A percentile compares a stretch with the other conserved stretches of the same genome.
Conservation (phyloP, 2,329 filamentous ascomycete species). For the Exophiala sp. region DNA sequence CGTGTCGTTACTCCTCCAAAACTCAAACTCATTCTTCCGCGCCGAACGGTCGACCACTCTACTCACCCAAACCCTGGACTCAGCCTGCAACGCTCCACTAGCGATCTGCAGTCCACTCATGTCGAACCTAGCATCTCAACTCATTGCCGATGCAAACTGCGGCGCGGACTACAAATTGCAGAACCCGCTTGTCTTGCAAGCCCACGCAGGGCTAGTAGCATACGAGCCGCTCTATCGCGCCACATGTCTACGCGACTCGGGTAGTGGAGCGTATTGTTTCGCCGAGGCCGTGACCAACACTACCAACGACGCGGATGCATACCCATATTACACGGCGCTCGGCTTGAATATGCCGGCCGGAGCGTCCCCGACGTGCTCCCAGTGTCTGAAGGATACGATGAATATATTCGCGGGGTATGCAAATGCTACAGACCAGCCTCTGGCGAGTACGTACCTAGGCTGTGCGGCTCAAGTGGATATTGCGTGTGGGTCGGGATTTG, state of each 20-base stretch:
- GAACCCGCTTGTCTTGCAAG: slow-evolving; percentile 69
- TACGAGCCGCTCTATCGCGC: slow-evolving; percentile 78
- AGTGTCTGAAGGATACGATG: slow-evolving; percentile 79
- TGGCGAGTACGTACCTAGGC: slow-evolving; percentile 65
- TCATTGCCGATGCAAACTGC: slow-evolving; percentile 64
- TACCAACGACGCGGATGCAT: slow-evolving; percentile 66
- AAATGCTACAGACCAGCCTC: slow-evolving; percentile 60
- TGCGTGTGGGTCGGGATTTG: slow-evolving; percentile 55
- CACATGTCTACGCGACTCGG: slow-evolving; percentile 69
- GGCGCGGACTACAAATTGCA: slow-evolving; percentile 63
- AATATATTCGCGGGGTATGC: slow-evolving; percentile 69
- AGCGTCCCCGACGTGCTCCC: slow-evolving; percentile 69
- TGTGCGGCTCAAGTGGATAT: slow-evolving; percentile 73
- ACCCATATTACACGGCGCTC: slow-evolving; percentile 81
- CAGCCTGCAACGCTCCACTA: slow-evolving; percentile 67
- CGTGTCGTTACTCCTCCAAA: slow-evolving; percentile 79
- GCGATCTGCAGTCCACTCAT: slow-evolving; percentile 65
- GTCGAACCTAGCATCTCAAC: slow-evolving; percentile 59
- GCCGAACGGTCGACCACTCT: slow-evolving; percentile 66
- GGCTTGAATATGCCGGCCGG: slow-evolving; percentile 66
- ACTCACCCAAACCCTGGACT: slow-evolving; percentile 75
- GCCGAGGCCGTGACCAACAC: slow-evolving; percentile 78
- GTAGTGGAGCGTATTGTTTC: slow-evolving; percentile 69
- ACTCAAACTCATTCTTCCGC: slow-evolving; percentile 80
- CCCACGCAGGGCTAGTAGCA: slow-evolving; percentile 70